These are phyloP conservation scores for Kazachstania taianensis DNA, from an alignment of 805 yeast species.

Conservation along the genomic window DNA sequence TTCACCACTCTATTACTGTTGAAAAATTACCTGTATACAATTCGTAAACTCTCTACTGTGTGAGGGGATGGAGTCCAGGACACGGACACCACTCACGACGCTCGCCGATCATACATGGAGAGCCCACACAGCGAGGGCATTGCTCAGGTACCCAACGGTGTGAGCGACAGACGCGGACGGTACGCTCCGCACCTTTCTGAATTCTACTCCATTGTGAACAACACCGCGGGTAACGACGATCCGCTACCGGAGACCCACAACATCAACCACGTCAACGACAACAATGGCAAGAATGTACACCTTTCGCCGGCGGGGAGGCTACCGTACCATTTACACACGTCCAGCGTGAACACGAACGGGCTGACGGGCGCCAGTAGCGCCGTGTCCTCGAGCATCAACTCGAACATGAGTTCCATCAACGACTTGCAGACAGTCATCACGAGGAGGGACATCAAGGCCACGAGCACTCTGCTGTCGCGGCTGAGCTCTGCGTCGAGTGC, in stretches of 20 bases:
- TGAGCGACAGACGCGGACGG: conserved; percentile 12
- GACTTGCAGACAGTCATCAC: conserved; percentile 56
- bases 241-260: not conserved
- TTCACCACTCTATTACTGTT: too few relatives aligned
- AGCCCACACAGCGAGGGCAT: too few relatives aligned
- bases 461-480: conserved; percentile 39
- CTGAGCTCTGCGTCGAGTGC: conserved; percentile 38
- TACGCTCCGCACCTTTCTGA: conserved; percentile 47
- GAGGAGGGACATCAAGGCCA: conserved; percentile 44
- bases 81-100: too few relatives aligned
- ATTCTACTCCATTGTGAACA: conserved; percentile 44
- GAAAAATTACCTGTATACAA: too few relatives aligned
- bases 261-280: not conserved
- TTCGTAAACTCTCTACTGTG: too few relatives aligned
- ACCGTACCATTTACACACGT: not conserved
- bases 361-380: not conserved
- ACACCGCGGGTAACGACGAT: conserved; percentile 7
- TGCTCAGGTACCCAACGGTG: not conserved
- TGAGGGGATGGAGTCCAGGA: too few relatives aligned
- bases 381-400: conserved; percentile 31
- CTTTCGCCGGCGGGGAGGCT: conserved; percentile 1
- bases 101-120: too few relatives aligned
- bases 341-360: conserved; percentile 7
- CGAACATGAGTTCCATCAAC: conserved; percentile 38
- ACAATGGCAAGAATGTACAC: not conserved